Conservation (phyloP, 2,329 filamentous ascomycete species). For the Aplosporella prunicola region DNA sequence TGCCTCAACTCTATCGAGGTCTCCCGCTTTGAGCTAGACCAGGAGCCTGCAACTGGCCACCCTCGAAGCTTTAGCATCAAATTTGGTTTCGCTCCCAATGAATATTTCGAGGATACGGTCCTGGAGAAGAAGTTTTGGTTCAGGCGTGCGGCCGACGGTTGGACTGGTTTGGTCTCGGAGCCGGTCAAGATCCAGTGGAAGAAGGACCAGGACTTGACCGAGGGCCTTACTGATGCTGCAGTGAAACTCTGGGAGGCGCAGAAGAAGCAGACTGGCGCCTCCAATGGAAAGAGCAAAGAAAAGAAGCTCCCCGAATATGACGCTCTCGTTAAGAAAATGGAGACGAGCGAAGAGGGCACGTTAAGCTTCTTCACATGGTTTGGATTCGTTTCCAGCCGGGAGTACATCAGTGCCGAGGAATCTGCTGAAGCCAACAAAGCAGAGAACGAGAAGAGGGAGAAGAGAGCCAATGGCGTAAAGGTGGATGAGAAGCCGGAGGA, state of each 20-base stretch:
- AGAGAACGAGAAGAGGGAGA: constrained; percentile 49
- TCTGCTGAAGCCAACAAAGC: constrained; percentile 51
- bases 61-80: constrained; percentile 64
- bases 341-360: constrained; percentile 51
- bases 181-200: constrained; percentile 78
- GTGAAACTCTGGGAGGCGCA: constrained; percentile 56
- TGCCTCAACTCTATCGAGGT: constrained; percentile 62
- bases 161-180: constrained; percentile 73
- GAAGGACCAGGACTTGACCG: constrained; percentile 68
- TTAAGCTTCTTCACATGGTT: constrained; percentile 87
- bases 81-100: constrained; percentile 73
- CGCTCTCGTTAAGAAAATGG: constrained; percentile 44
- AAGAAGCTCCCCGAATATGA: constrained; percentile 46
- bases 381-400: constrained; percentile 57
- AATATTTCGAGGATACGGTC: constrained; percentile 66
- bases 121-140: constrained; percentile 92
- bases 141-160: constrained; percentile 58
- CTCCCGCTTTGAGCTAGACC: constrained; percentile 67
- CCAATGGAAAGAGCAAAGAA: constrained; percentile 25
- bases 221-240: constrained; percentile 67
- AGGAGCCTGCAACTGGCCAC: constrained; percentile 58
- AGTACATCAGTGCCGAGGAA: constrained; percentile 64
- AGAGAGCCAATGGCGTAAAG: constrained; percentile 31
- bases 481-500: constrained; percentile 37
- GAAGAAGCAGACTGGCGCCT: constrained; percentile 22